Evolutionary conservation across 2,329 filamentous ascomycete genomes (phyloP), one percentile per base, ranked within the genome.

Genomic region (Talaromyces atroroseus): DNA sequence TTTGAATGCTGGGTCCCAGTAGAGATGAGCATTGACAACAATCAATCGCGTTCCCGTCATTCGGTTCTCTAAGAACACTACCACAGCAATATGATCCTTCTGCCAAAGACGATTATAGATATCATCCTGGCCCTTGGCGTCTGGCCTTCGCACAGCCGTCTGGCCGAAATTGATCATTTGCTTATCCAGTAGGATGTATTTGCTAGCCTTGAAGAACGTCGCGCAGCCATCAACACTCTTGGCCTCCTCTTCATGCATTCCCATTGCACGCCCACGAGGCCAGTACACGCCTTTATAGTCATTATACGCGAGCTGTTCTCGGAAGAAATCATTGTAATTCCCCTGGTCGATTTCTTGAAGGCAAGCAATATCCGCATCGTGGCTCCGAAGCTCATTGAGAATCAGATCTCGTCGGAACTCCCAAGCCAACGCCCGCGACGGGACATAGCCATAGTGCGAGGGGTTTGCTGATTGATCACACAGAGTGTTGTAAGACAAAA

Each of bases 31-130:
- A 68, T 97, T 97, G 63, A 90, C 90, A 36, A 97, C 85, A 61
- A 99, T 95, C 66, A 97, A 78, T 56, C 94, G 86, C 14, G 90
- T 86, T n/a, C 94, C 94, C 0, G 92, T 96, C 59, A 83, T 78
- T 38, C 92, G 85, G 66, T 95, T 96, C 73, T 99, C 94, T 60
- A 99, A 84, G 77, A 97, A 95, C 56, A 88, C 85, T 49, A 96
- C 84, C 49, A 96, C 87, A 16, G 89, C 94, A 71, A 99, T 96
- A 70, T 97, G 92, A 78, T 99, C 94, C 75, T 94, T 90, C 59
- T 92, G 92, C 94, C 96, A 97, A 59, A 99, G 88, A 26, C 94
- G 88, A 71, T 99, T 99, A 81, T 96, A 97, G 57, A 97, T 92
- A 66, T 99, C 94, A 68, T 95, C 90, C 66, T 95, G 90, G 56